These are phyloP conservation scores for Boletus sp. DNA, from an alignment of 768 basidiomycete genomes.

Conservation along the genomic window DNA sequence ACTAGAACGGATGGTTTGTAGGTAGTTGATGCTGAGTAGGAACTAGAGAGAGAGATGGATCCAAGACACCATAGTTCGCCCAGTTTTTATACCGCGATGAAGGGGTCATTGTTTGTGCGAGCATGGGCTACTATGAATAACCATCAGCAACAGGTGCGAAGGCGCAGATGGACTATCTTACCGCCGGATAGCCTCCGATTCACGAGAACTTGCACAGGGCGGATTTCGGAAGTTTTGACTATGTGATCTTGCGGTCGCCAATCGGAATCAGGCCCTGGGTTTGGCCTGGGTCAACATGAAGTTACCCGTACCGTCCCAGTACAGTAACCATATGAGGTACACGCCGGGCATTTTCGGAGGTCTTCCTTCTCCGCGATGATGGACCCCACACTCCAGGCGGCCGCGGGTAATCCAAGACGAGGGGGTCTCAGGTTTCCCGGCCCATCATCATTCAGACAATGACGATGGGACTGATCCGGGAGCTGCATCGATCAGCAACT, in stretches of 20 bases:
- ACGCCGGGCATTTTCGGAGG: conserved; percentile 10
- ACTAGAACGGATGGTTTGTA: conserved; percentile 2
- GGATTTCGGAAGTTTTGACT: not conserved
- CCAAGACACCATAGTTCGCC: not conserved
- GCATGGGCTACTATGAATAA: not conserved
- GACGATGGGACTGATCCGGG: not conserved
- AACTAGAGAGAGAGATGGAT: conserved; percentile 5
- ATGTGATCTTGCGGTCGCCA: conserved; percentile 9
- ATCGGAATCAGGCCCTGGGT: conserved; percentile 4
- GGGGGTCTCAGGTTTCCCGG: not conserved
- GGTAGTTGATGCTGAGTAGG: not conserved
- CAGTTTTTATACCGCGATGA: conserved; percentile 19
- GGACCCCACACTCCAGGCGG: conserved; percentile 1
- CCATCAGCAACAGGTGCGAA: not conserved
- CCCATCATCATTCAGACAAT: conserved; percentile 1
- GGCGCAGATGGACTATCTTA: not conserved
- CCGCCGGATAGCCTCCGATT: not conserved
- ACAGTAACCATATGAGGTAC: not conserved
- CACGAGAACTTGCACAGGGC: not conserved
- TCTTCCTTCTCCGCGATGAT: not conserved
- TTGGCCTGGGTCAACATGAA: not conserved
- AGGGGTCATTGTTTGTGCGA: not conserved
- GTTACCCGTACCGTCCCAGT: not conserved
- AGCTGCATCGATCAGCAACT: not conserved
- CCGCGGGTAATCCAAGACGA: not conserved